Evolutionary conservation across 371 early-diverging fungal genomes (phyloP), one percentile per base, ranked within the genome.

Genomic region (Apophysomyces variabilis): DNA sequence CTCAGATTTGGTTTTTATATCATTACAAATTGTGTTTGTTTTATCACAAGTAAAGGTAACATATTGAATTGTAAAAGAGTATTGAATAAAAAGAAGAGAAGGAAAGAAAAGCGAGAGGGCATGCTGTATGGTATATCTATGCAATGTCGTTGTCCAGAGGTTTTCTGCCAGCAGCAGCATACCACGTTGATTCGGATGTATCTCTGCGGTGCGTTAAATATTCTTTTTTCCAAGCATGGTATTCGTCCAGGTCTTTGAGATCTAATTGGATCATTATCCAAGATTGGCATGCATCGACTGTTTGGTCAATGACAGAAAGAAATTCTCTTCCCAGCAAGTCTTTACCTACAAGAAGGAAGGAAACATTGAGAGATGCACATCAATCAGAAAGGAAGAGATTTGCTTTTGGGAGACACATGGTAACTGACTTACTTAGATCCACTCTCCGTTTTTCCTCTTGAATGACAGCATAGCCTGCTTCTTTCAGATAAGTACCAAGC

Each of bases 141-240:
- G 54, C 3, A 9, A 50, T 50, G 21, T 18, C 21, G 54, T n/a
- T 21, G n/a, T 50, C 9, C 54, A 21, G 9, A 7, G 39, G 39
- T 43, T 59, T 59, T 43, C 38, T 59, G 5, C 60, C 60, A 39
- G 39, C 60, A 5, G 39, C 60, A 21, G 60, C 60, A 16, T 59
- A 16, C 60, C 60, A 59, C 36, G 6, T 39, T 12, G 60, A 59
- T 18, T 16, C 38, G 16, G 60, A 59, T 8, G 60, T 21, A 18
- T 36, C 14, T 38, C 38, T 38, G 14, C 60, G 38, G 36, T 38
- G 21, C 0, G 11, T 11, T 41, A 59, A 3, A 26, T 59, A 59
- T 59, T 59, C 38, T 5, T 11, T n/a, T 59, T 59, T 59, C 60
- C 60, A 59, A 13, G 18, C 11, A 9, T 18, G 43, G 38, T 41